Conservation (phyloP, 2,329 filamentous ascomycete genomes). For the Hymenoscyphus repandus region DNA sequence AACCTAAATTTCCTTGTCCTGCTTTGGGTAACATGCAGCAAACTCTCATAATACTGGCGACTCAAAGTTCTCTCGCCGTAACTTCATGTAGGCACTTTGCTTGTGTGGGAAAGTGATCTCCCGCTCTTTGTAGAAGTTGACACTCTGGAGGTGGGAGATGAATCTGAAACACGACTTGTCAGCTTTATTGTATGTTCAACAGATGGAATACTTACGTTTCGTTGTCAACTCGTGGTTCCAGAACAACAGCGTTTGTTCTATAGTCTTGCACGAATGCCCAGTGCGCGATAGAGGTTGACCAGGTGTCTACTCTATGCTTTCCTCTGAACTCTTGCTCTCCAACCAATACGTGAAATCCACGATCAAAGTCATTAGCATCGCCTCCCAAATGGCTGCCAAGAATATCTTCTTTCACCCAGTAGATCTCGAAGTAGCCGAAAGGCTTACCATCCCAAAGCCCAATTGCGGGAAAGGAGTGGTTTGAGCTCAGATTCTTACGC, state of each 20-base stretch:
- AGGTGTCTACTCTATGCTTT: conserved; percentile 66
- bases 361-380: conserved; percentile 71
- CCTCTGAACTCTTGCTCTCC: conserved; percentile 91
- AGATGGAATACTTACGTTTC: conserved; percentile 56
- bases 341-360: conserved; percentile 82
- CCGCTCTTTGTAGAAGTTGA: conserved; percentile 80
- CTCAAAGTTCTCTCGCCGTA: conserved; percentile 75
- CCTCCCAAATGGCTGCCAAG: conserved; percentile 67
- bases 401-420: conserved; percentile 93
- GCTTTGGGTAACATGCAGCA: no score
- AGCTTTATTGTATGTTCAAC: neutral
- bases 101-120: conserved; percentile 90
- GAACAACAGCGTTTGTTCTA: conserved; percentile 73
- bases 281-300: conserved; percentile 84
- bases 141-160: conserved; percentile 61
- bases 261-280: conserved; percentile 73
- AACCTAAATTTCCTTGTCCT: no score
- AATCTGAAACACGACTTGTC: conserved; percentile 40
- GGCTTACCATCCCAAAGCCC: conserved; percentile 92
- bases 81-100: conserved; percentile 78
- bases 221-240: conserved; percentile 93
- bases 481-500: conserved; percentile 54
- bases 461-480: conserved; percentile 84
- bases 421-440: conserved; percentile 96
- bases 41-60: conserved; percentile 50